Base-by-base conservation (phyloP, 2,329 filamentous ascomycete genomes). In the Aspergillus texensis region DNA sequence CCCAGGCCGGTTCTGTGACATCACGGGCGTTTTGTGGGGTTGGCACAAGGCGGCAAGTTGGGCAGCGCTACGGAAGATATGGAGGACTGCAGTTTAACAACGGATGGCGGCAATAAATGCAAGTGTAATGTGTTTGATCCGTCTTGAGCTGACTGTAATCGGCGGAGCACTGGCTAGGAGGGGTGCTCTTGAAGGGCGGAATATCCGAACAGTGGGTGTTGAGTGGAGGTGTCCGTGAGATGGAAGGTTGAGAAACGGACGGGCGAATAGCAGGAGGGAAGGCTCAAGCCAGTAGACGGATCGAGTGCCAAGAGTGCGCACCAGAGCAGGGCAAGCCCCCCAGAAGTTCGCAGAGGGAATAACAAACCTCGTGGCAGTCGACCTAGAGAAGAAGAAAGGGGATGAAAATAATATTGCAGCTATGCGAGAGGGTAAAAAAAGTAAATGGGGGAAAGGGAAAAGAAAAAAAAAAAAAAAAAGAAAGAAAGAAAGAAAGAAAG, bases 1-100 rank as follows among this genome's bases (percentile, higher is more conserved):
- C 86, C 92, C 91, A 80, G 94, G 91, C 85, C 94, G 88, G 84
- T 90, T 95, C 82, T 93, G 90, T 85, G 92, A 93, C 93, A 97
- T 96, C 79, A 79, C 79, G 74, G 70, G 69, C 65, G 68, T 67
- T 69, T 68, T 71, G 67, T 66, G 70, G 62, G 60, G 66, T 65
- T 58, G 62, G 63, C 60, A 67, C 56, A 52, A 65, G 61, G 61
- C 56, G 65, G 60, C 59, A 62, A 58, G 64, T 64, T 60, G 65
- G 63, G 64, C 62, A 68, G 67, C 70, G 69, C 70, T 81, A 79
- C 80, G 74, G 77, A 72, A 75, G 77, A 67, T 76, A 77, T 60
- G 76, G 77, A 66, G 76, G 78, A 67, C 74, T 80, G 71, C 70
- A 73, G 74, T 79, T 81, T 74, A 83, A 79, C 67, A 82, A 78